Evolutionary conservation across 192 early-diverging fungal genomes (phyloP), one percentile per base, ranked within the genome.

Genomic region (Diversispora epigaea): DNA sequence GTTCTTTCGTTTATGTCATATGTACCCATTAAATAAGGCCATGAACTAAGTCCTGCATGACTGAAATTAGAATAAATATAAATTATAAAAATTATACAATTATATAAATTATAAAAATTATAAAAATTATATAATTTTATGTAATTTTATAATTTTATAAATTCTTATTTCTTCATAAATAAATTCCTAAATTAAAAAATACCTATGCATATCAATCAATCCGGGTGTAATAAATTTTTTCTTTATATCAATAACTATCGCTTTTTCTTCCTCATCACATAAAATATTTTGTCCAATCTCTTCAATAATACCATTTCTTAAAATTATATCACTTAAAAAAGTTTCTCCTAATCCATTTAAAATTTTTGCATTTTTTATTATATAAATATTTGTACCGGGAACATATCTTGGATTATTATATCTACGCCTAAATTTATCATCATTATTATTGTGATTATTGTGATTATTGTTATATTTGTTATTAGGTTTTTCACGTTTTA

Each of bases 201-300:
- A 83, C 82, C 82, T 83, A 81, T 90, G 84, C 90, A 90, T 89
- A 73, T 93, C 93, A 4, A 94, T 87, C 49, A 94, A 83, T 56
- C 93, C 93, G 17, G 93, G 93, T 9, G 91, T 90, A n/a, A 94
- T 79, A 55, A 84, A 82, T 49, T 87, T 84, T 5, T 88, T 89
- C 46, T 87, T 81, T 50, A 89, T 85, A 76, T 94, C 88, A 14
- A 93, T 80, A 6, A 88, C 78, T 8, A 77, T 69, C 0, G 76
- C 76, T 8, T 78, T 81, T 32, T 82, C 75, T 0, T 73, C 78
- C 14, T 81, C 57, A 1, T 32, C 25, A 32, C 25, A 32, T 67
- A 21, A 40, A 39, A 88, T 74, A 45, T 78, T 73, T 12, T 76
- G 58, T 5, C 80, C 86, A 22, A 91, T 75, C 12, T 72, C 49